A percentile compares a stretch with the other conserved stretches of the same genome.
These are phyloP conservation scores for Trichoderma simmonsii DNA, from an alignment of 2,329 filamentous ascomycete genomes.

Conservation along the genomic window DNA sequence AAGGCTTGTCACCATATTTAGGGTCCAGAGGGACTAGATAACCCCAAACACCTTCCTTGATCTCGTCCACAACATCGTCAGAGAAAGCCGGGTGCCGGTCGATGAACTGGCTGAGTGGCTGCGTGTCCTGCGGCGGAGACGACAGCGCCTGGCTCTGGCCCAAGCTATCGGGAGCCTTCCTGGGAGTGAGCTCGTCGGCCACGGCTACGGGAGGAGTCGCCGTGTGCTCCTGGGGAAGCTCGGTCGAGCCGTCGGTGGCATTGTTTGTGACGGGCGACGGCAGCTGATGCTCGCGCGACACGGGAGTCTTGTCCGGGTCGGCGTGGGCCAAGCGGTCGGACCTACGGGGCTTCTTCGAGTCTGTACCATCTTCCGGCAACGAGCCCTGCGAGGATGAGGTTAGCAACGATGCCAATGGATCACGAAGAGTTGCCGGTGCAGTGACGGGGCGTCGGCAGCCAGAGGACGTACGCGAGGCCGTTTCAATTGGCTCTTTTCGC, in stretches of 20 bases:
- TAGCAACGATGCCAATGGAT: conserved; percentile 24
- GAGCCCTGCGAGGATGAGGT: conserved; percentile 53
- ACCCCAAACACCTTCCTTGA: conserved; percentile 86
- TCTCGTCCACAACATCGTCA: conserved; percentile 83
- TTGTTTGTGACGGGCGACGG: conserved; percentile 76
- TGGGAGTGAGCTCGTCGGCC: conserved; percentile 53
- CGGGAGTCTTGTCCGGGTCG: conserved; percentile 52
- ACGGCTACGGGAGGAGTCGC: conserved; percentile 64
- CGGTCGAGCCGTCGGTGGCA: conserved; percentile 44
- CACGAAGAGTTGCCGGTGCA: background rate
- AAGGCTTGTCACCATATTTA: conserved; percentile 61
- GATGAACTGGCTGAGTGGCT: conserved; percentile 67
- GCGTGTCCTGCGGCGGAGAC: conserved; percentile 62
- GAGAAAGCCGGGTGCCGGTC: conserved; percentile 68
- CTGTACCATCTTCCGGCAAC: conserved; percentile 59
- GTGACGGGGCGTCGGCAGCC: conserved; percentile 17
- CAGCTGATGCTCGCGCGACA: conserved; percentile 64
- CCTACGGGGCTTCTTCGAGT: conserved; percentile 80
- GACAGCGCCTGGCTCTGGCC: conserved; percentile 46
- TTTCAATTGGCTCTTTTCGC: conserved; percentile 83
- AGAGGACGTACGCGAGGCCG: conserved; percentile 63
- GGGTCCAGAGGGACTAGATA: conserved; percentile 82
- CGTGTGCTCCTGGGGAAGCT: conserved; percentile 63
- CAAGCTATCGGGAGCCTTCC: conserved; percentile 47
- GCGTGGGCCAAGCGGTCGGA: conserved; percentile 67